These are phyloP conservation scores for Beauveria varroae DNA, from an alignment of 2,329 filamentous ascomycete genomes.

Conservation along the genomic window DNA sequence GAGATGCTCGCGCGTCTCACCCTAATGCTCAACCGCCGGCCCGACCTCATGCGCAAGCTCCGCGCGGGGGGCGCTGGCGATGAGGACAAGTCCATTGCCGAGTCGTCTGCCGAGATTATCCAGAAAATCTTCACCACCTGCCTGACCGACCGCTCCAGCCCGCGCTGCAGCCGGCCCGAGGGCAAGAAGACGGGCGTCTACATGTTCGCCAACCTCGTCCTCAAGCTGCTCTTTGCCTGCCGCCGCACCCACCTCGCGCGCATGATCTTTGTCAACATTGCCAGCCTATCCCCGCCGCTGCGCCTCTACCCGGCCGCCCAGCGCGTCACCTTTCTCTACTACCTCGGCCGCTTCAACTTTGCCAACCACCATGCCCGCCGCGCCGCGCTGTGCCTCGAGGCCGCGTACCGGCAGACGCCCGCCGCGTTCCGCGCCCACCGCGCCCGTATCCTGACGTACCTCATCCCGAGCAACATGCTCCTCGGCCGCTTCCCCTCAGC, in stretches of 20 bases:
- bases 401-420: conserved; percentile 67
- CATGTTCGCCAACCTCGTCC: conserved; percentile 81
- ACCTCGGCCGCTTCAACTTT: conserved; percentile 85
- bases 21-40: conserved; percentile 73
- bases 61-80: conserved; percentile 37
- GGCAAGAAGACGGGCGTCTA: conserved; percentile 87
- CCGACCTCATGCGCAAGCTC: conserved; percentile 67
- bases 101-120: conserved; percentile 80
- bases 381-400: conserved; percentile 66
- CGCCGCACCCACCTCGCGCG: conserved; percentile 76
- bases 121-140: conserved; percentile 89
- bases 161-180: conserved; percentile 56
- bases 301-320: conserved; percentile 77
- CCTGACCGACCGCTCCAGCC: conserved; percentile 68
- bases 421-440: conserved; percentile 61
- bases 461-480: conserved; percentile 76
- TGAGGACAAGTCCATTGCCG: conserved; percentile 70
- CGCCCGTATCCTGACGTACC: conserved; percentile 71
- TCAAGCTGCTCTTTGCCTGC: conserved; percentile 84
- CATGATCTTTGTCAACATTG: conserved; percentile 85
- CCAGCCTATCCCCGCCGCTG: conserved; percentile 72
- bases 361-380: conserved; percentile 76
- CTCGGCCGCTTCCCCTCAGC: conserved; percentile 74
- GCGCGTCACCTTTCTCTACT: conserved; percentile 88
- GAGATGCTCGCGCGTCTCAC: conserved; percentile 74